Evolutionary conservation across 345 rosid species (phyloP).

Genomic region (Euphorbia lathyris): DNA sequence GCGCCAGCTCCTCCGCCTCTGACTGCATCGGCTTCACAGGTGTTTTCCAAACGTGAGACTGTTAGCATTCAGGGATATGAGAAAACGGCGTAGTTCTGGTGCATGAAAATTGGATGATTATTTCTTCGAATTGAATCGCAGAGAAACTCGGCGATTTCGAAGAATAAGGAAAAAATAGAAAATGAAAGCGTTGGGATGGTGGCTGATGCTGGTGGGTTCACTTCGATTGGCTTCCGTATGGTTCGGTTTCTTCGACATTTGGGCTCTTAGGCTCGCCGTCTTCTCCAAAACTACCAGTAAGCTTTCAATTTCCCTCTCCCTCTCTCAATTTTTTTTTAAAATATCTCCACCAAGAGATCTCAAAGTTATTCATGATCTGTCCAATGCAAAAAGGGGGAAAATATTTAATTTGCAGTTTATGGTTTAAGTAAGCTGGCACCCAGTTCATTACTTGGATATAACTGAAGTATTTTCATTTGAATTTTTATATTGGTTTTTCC

Average conservation of each 20-base stretch:
- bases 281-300: conserved; percentile 73
- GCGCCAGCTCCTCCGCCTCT: too few species aligned
- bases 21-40: too few species aligned
- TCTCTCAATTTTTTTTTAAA: not conserved
- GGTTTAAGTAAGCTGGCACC: not conserved
- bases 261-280: conserved; percentile 89
- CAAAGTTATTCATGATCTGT: not conserved
- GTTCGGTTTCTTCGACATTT: conserved; percentile 91
- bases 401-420: not conserved
- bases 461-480: not conserved
- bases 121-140: not conserved
- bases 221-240: conserved; percentile 90
- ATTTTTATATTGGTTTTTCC: not conserved
- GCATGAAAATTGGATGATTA: not conserved
- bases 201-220: conserved; percentile 84
- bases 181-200: conserved; percentile 88
- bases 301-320: conserved; percentile 9
- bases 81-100: too few species aligned
- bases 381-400: not conserved
- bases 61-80: too few species aligned
- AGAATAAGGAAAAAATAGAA: conserved; percentile 3
- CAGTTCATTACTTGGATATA: not conserved
- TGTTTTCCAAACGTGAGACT: too few species aligned
- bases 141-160: not conserved
- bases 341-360: not conserved